Evolutionary conservation across 2,329 filamentous ascomycete species (phyloP).

Genomic region (Neoarthrinium moseri): DNA sequence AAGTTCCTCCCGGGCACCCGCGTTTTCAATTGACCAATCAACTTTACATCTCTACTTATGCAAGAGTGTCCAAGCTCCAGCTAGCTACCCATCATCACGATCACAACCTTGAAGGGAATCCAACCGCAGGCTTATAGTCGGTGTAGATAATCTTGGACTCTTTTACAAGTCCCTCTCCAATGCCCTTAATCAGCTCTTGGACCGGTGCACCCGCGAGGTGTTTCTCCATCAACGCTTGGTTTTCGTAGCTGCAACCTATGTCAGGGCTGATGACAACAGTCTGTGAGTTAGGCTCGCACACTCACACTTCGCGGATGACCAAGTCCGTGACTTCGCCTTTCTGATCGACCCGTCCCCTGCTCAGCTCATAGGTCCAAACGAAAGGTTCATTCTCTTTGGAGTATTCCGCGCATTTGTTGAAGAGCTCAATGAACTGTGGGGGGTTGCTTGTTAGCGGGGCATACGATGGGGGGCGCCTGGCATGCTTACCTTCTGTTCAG

Average conservation of each 20-base stretch:
- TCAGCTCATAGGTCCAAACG: conserved; percentile 2
- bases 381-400: conserved; percentile 5
- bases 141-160: conserved; percentile 1
- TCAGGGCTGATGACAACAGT: not conserved
- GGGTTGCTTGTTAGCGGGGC: no score
- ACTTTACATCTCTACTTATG: no score
- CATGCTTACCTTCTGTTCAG: not conserved
- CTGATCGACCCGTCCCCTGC: not conserved
- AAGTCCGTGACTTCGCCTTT: conserved; percentile 1
- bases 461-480: not conserved
- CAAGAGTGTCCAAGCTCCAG: no score
- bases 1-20: no score
- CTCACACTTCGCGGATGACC: conserved; percentile 4
- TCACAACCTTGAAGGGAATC: not conserved
- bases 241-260: not conserved
- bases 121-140: not conserved
- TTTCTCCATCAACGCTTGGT: conserved; percentile 1
- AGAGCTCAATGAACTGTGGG: conserved; percentile 2
- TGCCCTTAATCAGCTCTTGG: conserved; percentile 1
- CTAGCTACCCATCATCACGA: no score
- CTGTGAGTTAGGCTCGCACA: not conserved
- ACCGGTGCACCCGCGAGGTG: not conserved
- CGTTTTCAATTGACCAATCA: no score
- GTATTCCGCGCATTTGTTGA: conserved; percentile 2
- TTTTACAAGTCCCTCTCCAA: conserved; percentile 1